phyloP scores from a whole-genome alignment of 305 asterid species.

The Fraxinus greggii region DNA sequence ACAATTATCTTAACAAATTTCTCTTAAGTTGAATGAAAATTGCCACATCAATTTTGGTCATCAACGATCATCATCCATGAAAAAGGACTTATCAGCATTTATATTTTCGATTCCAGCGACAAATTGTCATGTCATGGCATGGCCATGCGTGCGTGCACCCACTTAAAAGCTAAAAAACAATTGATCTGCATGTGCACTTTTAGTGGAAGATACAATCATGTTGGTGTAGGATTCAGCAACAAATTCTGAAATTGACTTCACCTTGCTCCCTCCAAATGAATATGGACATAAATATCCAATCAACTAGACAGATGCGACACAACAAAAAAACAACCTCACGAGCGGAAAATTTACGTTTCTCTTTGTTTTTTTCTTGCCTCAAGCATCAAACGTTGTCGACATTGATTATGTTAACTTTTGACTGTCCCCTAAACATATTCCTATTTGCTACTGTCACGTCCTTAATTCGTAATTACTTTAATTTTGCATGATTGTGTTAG shows the following conservation, averaged over 20 bases:
- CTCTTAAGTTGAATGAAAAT: background rate
- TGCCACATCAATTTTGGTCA: background rate
- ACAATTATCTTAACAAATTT: background rate
- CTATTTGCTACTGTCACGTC: background rate
- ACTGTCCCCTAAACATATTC: background rate
- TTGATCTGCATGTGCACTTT: background rate
- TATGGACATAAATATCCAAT: background rate
- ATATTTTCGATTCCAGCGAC: background rate
- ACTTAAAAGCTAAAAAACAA: background rate
- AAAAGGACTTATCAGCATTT: background rate
- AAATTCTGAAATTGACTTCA: slow-evolving; percentile 1
- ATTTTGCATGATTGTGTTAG: background rate
- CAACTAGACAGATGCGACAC: background rate
- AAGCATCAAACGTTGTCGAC: background rate
- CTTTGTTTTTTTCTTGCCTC: background rate
- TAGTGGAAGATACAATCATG: background rate
- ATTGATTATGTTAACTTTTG: background rate
- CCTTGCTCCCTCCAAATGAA: background rate
- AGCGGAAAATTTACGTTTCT: background rate
- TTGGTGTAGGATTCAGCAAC: background rate
- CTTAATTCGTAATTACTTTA: background rate
- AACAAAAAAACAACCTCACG: background rate
- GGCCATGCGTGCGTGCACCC: slow-evolving; percentile 21
- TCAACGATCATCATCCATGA: background rate
- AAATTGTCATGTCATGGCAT: background rate